phyloP scores from a whole-genome alignment of 805 yeast genomes.

The Spencermartinsiella europaea region DNA sequence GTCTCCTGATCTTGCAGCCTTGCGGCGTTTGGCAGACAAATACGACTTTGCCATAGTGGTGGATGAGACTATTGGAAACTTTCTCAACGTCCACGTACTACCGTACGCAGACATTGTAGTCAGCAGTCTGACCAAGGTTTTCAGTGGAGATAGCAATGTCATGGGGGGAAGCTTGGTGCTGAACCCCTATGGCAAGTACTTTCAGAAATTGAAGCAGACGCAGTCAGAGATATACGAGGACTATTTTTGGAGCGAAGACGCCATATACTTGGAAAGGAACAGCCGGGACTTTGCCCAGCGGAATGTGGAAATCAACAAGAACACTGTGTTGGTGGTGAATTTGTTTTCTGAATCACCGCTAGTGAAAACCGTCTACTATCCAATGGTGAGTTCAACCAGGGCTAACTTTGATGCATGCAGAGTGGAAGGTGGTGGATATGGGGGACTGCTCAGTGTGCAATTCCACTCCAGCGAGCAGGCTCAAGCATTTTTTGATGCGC shows the following conservation, averaged over 20 bases:
- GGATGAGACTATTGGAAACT: conserved; percentile 94
- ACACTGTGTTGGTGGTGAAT: conserved; percentile 36
- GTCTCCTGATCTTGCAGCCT: conserved; percentile 69
- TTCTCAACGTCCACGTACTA: conserved; percentile 73
- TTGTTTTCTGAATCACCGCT: conserved; percentile 33
- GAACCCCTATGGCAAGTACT: conserved; percentile 58
- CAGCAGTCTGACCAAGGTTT: conserved; percentile 84
- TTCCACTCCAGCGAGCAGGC: conserved; percentile 65
- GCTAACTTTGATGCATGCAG: conserved; percentile 66
- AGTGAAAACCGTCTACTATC: conserved; percentile 67
- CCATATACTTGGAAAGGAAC: conserved; percentile 84
- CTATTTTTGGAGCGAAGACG: conserved; percentile 88
- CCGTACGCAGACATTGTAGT: conserved; percentile 84
- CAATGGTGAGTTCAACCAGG: conserved; percentile 49
- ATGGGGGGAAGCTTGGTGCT: conserved; percentile 88
- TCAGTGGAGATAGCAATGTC: conserved; percentile 91
- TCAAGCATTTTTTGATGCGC: conserved; percentile 64
- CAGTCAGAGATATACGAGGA: conserved; percentile 62
- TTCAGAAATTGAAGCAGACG: conserved; percentile 44
- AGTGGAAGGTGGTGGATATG: conserved; percentile 76
- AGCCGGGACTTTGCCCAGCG: conserved; percentile 80
- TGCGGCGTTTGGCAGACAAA: conserved; percentile 60
- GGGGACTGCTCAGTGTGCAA: conserved; percentile 74
- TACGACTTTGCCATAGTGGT: conserved; percentile 75
- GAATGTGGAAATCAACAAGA: conserved; percentile 38